These are phyloP conservation scores for Trametes coccinea DNA, from an alignment of 768 basidiomycete genomes.

Conservation along the genomic window DNA sequence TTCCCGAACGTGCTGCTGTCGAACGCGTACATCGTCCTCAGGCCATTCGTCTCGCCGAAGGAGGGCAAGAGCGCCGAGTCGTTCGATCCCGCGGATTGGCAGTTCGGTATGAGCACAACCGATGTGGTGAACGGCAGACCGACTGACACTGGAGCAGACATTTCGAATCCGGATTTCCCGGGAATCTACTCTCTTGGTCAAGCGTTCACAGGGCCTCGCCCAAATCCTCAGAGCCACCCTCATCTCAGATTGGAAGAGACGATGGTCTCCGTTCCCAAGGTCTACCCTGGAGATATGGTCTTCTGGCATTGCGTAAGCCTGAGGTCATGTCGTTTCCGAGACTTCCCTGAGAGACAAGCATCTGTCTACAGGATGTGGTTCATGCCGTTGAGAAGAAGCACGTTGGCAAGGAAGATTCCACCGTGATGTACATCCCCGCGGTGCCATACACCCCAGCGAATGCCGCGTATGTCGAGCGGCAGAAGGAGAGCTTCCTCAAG, in stretches of 20 bases:
- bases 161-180: constrained; percentile 35
- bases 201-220: constrained; percentile 43
- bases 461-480: constrained; percentile 58
- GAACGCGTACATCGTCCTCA: constrained; percentile 70
- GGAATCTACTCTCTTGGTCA: constrained; percentile 32
- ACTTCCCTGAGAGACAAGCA: too few species aligned
- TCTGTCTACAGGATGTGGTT: constrained; percentile 38
- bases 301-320: constrained; percentile 68
- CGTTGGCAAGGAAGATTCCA: constrained; percentile 52
- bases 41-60: constrained; percentile 71
- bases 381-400: constrained; percentile 54
- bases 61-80: constrained; percentile 36
- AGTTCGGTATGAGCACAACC: constrained; percentile 16
- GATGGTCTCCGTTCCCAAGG: constrained; percentile 71
- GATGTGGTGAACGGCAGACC: neutral
- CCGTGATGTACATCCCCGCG: constrained; percentile 80
- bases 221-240: constrained; percentile 60
- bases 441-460: constrained; percentile 67
- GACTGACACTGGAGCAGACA: constrained; percentile 22
- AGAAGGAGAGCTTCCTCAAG: constrained; percentile 59
- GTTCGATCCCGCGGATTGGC: constrained; percentile 30
- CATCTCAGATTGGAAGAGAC: constrained; percentile 62
- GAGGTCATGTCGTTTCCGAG: neutral
- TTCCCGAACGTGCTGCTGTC: constrained; percentile 67
- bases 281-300: constrained; percentile 74